Conservation (phyloP, 192 early-diverging fungal species). For the Coemansia guatemalensis region DNA sequence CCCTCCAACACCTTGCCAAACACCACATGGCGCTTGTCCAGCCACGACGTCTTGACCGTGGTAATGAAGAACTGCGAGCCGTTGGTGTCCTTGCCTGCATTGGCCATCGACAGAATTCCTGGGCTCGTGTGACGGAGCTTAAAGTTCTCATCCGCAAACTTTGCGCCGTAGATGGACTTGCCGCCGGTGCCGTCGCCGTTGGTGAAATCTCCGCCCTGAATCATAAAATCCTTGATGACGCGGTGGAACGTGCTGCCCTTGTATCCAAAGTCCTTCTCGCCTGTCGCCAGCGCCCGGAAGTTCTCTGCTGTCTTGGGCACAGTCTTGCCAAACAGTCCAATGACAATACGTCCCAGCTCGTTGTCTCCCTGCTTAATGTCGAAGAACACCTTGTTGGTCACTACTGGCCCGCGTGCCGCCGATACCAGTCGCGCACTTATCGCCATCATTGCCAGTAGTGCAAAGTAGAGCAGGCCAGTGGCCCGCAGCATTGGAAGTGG, state of each 20-base stretch:
- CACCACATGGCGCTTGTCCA: conserved; percentile 77
- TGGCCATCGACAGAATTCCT: conserved; percentile 79
- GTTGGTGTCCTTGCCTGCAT: conserved; percentile 74
- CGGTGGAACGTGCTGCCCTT: conserved; percentile 86
- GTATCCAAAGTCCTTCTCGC: conserved; percentile 58
- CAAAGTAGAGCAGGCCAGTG: conserved; percentile 35
- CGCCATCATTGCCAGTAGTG: conserved; percentile 28
- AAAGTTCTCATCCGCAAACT: conserved; percentile 82
- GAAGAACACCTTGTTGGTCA: conserved; percentile 82
- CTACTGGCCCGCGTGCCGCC: conserved; percentile 63
- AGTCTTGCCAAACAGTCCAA: conserved; percentile 74
- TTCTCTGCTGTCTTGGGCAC: conserved; percentile 94
- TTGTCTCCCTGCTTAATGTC: conserved; percentile 81
- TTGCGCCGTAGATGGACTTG: conserved; percentile 77
- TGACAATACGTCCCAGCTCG: conserved; percentile 56
- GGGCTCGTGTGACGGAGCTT: conserved; percentile 68
- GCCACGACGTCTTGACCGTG: conserved; percentile 70
- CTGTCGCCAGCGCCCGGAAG: conserved; percentile 70
- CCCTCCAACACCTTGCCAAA: conserved; percentile 79
- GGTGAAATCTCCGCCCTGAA: conserved; percentile 88
- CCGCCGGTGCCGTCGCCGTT: conserved; percentile 79
- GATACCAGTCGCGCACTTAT: conserved; percentile 35
- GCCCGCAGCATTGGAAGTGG: conserved; percentile 41
- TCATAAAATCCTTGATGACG: conserved; percentile 87
- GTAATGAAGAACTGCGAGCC: conserved; percentile 87